A percentile compares a stretch with the other conserved stretches of the same genome.
These are phyloP conservation scores for Diaporthe longicolla DNA, from an alignment of 2,329 filamentous ascomycete species.

Conservation along the genomic window DNA sequence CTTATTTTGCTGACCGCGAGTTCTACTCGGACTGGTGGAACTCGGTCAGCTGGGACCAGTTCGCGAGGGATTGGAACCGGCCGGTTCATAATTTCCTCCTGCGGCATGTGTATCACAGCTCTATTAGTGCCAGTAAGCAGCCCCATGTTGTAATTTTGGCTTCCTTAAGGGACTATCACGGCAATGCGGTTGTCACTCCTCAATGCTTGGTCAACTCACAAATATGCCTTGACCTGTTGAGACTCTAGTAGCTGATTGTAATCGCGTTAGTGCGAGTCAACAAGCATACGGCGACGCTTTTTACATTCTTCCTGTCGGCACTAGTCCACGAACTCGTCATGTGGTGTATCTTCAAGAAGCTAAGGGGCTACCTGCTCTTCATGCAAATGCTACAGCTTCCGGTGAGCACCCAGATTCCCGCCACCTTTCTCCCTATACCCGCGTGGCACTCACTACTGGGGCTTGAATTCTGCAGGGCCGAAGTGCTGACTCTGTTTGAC, in stretches of 20 bases:
- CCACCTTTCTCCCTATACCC: not conserved
- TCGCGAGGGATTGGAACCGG: constrained; percentile 84
- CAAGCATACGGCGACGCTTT: constrained; percentile 79
- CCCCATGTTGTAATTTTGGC: too few relatives aligned
- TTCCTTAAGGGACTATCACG: not conserved
- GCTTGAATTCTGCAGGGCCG: constrained; percentile 9
- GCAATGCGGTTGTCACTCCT: not conserved
- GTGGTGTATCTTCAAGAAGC: constrained; percentile 85
- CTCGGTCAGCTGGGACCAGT: constrained; percentile 79
- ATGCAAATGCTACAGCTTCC: constrained; percentile 83
- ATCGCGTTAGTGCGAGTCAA: constrained; percentile 68
- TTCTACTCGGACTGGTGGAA: constrained; percentile 80
- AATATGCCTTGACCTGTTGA: not conserved
- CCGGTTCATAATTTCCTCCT: constrained; percentile 85
- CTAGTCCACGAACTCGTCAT: constrained; percentile 83
- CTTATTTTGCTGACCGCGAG: constrained; percentile 81
- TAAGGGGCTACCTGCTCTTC: constrained; percentile 80
- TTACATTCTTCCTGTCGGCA: constrained; percentile 81
- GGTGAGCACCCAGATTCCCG: constrained; percentile 50
- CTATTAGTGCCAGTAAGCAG: constrained; percentile 71
- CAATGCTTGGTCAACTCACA: too few relatives aligned
- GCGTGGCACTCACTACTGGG: too few relatives aligned
- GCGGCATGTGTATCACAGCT: constrained; percentile 84
- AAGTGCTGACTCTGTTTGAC: constrained; percentile 6
- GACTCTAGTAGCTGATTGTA: not conserved